These are phyloP conservation scores for Scutellospora calospora DNA, from an alignment of 371 early-diverging fungal species.

Conservation along the genomic window DNA sequence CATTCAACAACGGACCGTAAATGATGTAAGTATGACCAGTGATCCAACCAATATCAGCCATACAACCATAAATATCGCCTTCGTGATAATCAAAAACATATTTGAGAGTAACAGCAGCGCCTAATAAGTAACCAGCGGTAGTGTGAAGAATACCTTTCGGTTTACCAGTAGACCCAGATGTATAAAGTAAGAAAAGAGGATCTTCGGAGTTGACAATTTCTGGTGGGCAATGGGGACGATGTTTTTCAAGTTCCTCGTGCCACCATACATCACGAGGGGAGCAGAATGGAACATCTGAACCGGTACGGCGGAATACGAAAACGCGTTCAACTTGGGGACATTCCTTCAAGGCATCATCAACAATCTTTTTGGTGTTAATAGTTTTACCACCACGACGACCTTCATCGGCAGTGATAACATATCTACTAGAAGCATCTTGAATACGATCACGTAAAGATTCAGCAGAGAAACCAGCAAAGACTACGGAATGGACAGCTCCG, in stretches of 20 bases:
- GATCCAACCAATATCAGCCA: conserved; percentile 87
- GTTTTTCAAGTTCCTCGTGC: conserved; percentile 80
- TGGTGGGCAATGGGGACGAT: conserved; percentile 82
- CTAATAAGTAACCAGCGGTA: conserved; percentile 94
- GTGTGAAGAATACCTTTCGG: conserved; percentile 96
- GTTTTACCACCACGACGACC: conserved; percentile 91
- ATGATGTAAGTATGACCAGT: conserved; percentile 88
- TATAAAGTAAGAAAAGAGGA: conserved; percentile 97
- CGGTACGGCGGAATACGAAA: conserved; percentile 88
- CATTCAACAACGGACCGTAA: conserved; percentile 93
- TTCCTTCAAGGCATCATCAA: conserved; percentile 82
- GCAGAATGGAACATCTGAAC: conserved; percentile 72
- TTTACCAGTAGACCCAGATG: conserved; percentile 95
- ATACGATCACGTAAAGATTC: conserved; percentile 90
- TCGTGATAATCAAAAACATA: conserved; percentile 91
- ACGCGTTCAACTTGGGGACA: conserved; percentile 83
- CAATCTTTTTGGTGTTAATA: conserved; percentile 90
- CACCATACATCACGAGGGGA: conserved; percentile 86
- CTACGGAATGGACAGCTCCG: conserved; percentile 92
- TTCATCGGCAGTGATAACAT: conserved; percentile 87
- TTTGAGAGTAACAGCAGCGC: conserved; percentile 87
- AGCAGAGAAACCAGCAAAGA: conserved; percentile 94
- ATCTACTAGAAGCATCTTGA: conserved; percentile 75
- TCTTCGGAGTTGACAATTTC: conserved; percentile 89
- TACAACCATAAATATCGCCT: conserved; percentile 86